These are phyloP conservation scores for Syzygium jambos DNA, from an alignment of 345 rosid species.

Conservation along the genomic window DNA sequence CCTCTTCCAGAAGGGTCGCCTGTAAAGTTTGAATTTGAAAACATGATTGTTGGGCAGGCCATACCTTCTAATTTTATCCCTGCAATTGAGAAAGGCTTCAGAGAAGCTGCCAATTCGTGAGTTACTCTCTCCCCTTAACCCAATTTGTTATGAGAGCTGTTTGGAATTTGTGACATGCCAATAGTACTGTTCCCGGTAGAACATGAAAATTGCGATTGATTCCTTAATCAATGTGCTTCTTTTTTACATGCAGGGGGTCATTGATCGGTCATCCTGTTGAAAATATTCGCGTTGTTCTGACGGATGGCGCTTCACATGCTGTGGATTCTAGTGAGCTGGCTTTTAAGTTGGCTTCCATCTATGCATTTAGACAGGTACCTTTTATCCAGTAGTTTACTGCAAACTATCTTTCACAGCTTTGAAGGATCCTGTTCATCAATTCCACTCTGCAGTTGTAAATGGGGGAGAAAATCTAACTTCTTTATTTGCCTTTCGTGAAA, in stretches of 20 bases:
- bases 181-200: not conserved
- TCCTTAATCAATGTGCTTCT: not conserved
- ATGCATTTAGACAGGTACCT: slow-evolving; percentile 87
- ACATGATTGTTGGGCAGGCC: slow-evolving; percentile 92
- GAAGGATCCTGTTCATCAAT: not conserved
- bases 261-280: slow-evolving; percentile 96
- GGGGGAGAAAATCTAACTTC: not conserved
- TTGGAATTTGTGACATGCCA: not conserved
- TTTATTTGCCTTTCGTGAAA: not conserved
- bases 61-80: slow-evolving; percentile 92
- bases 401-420: not conserved
- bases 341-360: slow-evolving; percentile 91
- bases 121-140: slow-evolving; percentile 5
- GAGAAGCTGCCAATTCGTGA: slow-evolving; percentile 98
- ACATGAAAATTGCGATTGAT: not conserved
- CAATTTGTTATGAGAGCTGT: not conserved
- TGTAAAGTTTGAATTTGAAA: slow-evolving; percentile 84
- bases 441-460: not conserved
- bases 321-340: slow-evolving; percentile 99
- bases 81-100: slow-evolving; percentile 96
- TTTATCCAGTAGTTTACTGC: not conserved
- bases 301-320: slow-evolving; percentile 91
- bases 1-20: slow-evolving; percentile 61
- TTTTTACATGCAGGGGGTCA: slow-evolving; percentile 62
- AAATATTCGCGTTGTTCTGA: slow-evolving; percentile 69